These are phyloP conservation scores for Tolypocladium album DNA, from an alignment of 2,329 filamentous ascomycete genomes.

Conservation along the genomic window DNA sequence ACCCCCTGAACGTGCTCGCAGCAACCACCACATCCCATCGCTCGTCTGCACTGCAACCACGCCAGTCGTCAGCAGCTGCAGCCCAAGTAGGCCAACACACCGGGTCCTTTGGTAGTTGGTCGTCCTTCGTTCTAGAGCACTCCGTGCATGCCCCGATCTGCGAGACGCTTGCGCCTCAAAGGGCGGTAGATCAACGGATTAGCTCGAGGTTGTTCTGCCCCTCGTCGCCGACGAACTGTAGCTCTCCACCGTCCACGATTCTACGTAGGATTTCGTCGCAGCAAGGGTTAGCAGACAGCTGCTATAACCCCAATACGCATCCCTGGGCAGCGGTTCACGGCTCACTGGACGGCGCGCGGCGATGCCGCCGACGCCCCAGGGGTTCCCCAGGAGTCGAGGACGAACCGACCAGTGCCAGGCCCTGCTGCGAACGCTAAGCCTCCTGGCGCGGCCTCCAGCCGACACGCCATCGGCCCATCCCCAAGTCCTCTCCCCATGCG, in stretches of 20 bases:
- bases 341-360: background rate
- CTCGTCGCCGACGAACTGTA: background rate
- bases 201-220: background rate
- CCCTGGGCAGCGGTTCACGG: background rate
- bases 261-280: background rate
- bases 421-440: background rate
- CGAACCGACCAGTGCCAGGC: background rate
- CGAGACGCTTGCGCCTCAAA: background rate
- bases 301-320: background rate
- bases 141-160: background rate
- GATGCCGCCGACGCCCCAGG: background rate
- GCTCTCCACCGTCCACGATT: background rate
- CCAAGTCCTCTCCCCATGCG: background rate
- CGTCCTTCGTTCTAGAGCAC: background rate
- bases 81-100: background rate
- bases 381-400: background rate
- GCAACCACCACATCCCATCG: background rate
- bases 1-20: background rate
- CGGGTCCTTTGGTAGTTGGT: background rate
- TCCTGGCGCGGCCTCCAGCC: background rate
- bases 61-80: background rate
- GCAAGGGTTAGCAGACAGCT: background rate
- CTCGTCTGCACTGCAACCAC: background rate
- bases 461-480: background rate
- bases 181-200: background rate